phyloP scores from a whole-genome alignment of 768 basidiomycete species.

The Boletus patriciae region DNA sequence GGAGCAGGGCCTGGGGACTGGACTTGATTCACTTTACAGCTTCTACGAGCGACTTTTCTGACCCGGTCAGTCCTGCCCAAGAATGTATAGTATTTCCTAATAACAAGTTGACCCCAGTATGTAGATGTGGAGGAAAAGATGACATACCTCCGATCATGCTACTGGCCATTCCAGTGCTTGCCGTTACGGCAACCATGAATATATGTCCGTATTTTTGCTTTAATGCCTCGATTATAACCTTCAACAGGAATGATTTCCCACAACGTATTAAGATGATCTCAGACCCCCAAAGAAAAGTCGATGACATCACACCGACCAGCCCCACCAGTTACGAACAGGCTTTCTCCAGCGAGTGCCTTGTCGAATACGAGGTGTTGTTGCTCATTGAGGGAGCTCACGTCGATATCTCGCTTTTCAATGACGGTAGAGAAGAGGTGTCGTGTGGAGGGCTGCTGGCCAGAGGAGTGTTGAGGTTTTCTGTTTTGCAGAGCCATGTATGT shows the following conservation, averaged over 20 bases:
- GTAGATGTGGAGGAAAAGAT: not conserved
- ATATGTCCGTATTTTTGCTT: not conserved
- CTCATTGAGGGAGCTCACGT: not conserved
- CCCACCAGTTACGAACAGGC: not conserved
- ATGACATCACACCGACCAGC: not conserved
- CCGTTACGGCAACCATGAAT: not conserved
- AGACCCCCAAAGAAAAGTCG: not conserved
- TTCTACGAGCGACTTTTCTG: not conserved
- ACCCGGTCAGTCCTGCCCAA: not conserved
- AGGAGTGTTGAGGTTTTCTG: not conserved
- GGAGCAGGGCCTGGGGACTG: not conserved
- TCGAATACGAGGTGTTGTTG: not conserved
- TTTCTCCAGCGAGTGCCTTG: not conserved
- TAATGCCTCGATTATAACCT: not conserved
- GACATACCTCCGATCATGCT: not conserved
- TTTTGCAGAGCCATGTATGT: not conserved
- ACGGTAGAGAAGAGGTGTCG: not conserved
- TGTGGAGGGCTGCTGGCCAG: not conserved
- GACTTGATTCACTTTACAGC: not conserved
- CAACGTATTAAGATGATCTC: not conserved
- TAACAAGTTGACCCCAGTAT: too few relatives aligned
- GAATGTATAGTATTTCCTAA: not conserved
- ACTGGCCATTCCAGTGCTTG: not conserved
- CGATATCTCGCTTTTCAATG: not conserved
- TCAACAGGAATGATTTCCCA: not conserved